Evolutionary conservation across 371 early-diverging fungal genomes (phyloP).

Genomic region (Mortierella sp.): DNA sequence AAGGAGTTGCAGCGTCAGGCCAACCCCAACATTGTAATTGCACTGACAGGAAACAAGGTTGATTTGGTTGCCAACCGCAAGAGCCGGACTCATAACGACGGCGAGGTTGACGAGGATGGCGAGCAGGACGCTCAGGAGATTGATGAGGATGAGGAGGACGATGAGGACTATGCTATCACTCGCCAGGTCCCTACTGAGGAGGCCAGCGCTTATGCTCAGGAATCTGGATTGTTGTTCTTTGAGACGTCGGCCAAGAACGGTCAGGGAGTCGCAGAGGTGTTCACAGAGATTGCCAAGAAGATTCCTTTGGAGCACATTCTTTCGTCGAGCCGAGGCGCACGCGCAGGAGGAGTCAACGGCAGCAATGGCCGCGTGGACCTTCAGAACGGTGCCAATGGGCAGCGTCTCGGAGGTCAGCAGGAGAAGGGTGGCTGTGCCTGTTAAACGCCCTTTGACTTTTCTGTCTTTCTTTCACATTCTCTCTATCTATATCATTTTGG

Average conservation of each 20-base stretch:
- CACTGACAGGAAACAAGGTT: conserved; percentile 96
- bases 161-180: conserved; percentile 56
- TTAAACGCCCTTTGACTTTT: not conserved
- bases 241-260: conserved; percentile 96
- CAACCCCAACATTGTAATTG: conserved; percentile 96
- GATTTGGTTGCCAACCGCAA: conserved; percentile 75
- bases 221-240: conserved; percentile 85
- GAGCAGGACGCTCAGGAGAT: conserved; percentile 57
- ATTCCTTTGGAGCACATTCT: conserved; percentile 62
- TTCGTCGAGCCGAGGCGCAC: conserved; percentile 42
- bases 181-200: conserved; percentile 80
- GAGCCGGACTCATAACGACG: conserved; percentile 31
- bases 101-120: conserved; percentile 47
- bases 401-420: conserved; percentile 52
- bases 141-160: conserved; percentile 59
- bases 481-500: conserved; percentile 5
- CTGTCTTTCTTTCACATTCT: not conserved
- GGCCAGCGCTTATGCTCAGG: conserved; percentile 85
- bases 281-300: conserved; percentile 81
- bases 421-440: conserved; percentile 55
- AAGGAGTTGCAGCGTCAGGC: conserved; percentile 97
- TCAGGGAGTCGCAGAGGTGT: conserved; percentile 86
- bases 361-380: conserved; percentile 52
- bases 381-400: conserved; percentile 42
- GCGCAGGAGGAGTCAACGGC: conserved; percentile 37